Evolutionary conservation across 73 alveolate genomes (phyloP).

Genomic region (Paramecium sexaurelia): DNA sequence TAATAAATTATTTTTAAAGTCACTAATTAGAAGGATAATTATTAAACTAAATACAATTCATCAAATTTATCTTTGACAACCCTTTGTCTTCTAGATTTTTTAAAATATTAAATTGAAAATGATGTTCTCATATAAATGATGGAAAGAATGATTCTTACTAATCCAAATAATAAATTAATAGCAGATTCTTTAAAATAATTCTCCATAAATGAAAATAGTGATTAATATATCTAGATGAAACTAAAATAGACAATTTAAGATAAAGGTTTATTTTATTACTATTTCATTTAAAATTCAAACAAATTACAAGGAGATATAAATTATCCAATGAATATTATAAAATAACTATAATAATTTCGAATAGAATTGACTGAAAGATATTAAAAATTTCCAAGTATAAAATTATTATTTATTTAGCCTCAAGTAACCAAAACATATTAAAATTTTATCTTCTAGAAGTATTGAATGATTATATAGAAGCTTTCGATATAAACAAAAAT

Average conservation of each 20-base stretch:
- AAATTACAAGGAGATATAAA: background rate
- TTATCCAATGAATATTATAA: background rate
- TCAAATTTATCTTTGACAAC: background rate
- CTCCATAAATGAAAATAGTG: background rate
- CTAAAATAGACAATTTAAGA: background rate
- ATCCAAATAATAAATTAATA: background rate
- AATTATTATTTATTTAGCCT: background rate
- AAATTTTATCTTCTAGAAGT: conserved; percentile 18
- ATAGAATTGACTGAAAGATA: conserved; percentile 6
- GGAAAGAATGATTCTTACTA: conserved; percentile 12
- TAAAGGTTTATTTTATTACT: background rate
- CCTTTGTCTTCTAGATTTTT: background rate
- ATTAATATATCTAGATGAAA: background rate
- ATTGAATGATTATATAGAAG: conserved; percentile 37
- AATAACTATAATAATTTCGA: background rate
- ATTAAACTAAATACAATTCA: background rate
- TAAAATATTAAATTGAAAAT: background rate
- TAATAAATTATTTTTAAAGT: background rate
- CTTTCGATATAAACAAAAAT: background rate
- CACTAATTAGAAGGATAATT: background rate
- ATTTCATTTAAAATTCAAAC: background rate
- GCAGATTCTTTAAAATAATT: conserved; percentile 33
- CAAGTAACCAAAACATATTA: background rate
- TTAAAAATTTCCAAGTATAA: conserved; percentile 8
- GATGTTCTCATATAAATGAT: background rate